A percentile compares a stretch with the other conserved stretches of the same genome.
phyloP scores from a whole-genome alignment of 371 early-diverging fungal species.

The Mucor saturninus region DNA sequence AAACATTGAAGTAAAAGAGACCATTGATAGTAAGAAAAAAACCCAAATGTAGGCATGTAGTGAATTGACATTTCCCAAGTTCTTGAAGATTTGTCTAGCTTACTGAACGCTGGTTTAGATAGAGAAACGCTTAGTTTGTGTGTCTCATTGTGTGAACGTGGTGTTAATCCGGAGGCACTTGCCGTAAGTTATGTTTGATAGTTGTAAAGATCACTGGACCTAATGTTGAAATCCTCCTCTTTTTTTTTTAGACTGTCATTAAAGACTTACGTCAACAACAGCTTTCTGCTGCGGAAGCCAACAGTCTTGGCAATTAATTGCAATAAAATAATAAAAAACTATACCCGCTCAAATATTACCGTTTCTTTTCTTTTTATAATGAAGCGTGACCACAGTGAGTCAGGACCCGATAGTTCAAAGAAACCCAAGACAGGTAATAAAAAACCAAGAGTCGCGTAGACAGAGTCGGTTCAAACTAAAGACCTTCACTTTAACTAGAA shows the following conservation, averaged over 20 bases:
- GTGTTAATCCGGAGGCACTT: slow-evolving; percentile 37
- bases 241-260: slow-evolving; percentile 21
- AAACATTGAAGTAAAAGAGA: slow-evolving; percentile 27
- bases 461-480: no score
- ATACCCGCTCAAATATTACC: slow-evolving; percentile 11
- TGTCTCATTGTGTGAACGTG: slow-evolving; percentile 34
- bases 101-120: slow-evolving; percentile 33
- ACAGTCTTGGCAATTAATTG: background rate
- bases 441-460: background rate
- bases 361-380: slow-evolving; percentile 11
- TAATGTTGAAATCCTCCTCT: background rate
- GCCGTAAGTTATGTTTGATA: slow-evolving; percentile 15
- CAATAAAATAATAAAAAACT: background rate
- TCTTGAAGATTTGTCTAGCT: slow-evolving; percentile 27
- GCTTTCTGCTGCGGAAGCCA: slow-evolving; percentile 1
- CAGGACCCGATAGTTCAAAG: background rate
- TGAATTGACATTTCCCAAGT: slow-evolving; percentile 1
- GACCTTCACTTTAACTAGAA: background rate
- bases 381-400: slow-evolving; percentile 8
- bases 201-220: background rate
- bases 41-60: background rate
- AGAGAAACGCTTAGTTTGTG: slow-evolving; percentile 28
- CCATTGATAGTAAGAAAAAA: slow-evolving; percentile 25
- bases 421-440: background rate
- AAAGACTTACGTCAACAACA: slow-evolving; percentile 27